phyloP scores from a whole-genome alignment of 2,329 filamentous ascomycete genomes.

The Tolypocladium inflatum region DNA sequence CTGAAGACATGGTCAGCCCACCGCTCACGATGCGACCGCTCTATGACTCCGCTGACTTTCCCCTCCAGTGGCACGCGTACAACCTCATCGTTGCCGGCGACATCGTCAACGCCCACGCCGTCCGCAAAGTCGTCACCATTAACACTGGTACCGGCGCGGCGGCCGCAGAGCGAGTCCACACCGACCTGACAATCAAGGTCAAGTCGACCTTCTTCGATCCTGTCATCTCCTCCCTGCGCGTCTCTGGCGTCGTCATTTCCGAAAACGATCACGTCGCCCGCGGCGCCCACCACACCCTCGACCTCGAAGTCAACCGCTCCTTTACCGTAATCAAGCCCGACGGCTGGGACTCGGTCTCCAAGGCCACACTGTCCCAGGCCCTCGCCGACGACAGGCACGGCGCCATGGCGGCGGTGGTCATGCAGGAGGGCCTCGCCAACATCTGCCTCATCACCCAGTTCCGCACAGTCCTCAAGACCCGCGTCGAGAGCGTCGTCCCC shows the following conservation, averaged over 20 bases:
- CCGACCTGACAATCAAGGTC: slow-evolving; percentile 46
- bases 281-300: slow-evolving; percentile 53
- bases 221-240: slow-evolving; percentile 42
- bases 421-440: slow-evolving; percentile 82
- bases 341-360: slow-evolving; percentile 83
- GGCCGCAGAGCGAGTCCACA: slow-evolving; percentile 41
- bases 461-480: slow-evolving; percentile 60
- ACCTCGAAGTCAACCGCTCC: slow-evolving; percentile 77
- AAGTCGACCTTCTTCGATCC: slow-evolving; percentile 51
- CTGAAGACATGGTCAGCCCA: slow-evolving; percentile 34
- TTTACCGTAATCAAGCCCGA: slow-evolving; percentile 80
- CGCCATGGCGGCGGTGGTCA: slow-evolving; percentile 80
- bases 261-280: slow-evolving; percentile 44
- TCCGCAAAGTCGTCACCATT: slow-evolving; percentile 44
- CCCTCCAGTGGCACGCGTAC: slow-evolving; percentile 46
- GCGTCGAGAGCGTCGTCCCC: slow-evolving; percentile 55
- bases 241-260: slow-evolving; percentile 42
- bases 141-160: slow-evolving; percentile 39
- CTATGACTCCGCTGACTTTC: slow-evolving; percentile 1
- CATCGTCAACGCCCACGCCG: slow-evolving; percentile 42
- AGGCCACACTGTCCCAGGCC: slow-evolving; percentile 69
- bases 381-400: slow-evolving; percentile 71
- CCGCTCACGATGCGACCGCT: background rate
- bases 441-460: slow-evolving; percentile 76
- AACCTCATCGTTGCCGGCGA: slow-evolving; percentile 48